Conservation (phyloP, 176 grass and related monocot genomes). For the Carex scoparia region DNA sequence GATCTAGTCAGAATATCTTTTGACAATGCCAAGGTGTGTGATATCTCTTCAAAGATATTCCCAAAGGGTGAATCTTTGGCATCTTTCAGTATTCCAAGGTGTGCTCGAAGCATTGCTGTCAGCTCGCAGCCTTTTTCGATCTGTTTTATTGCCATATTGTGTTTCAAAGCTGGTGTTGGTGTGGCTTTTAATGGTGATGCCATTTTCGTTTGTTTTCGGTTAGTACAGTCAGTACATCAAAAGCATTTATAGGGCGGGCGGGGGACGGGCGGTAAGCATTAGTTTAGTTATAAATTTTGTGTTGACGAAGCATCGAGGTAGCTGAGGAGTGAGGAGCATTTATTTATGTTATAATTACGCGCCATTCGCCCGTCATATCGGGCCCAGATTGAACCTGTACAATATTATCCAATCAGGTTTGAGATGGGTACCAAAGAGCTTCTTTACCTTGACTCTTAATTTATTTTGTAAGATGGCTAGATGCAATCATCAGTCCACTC, state of each 20-base stretch:
- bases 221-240: background rate
- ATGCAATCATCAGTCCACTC: no score
- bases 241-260: background rate
- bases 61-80: background rate
- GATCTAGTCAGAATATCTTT: background rate
- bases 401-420: no score
- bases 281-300: background rate
- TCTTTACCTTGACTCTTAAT: no score
- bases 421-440: no score
- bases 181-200: background rate
- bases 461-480: no score
- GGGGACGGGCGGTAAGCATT: background rate
- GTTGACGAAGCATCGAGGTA: constrained; percentile 15
- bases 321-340: background rate
- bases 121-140: constrained; percentile 3
- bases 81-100: background rate
- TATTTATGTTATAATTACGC: background rate
- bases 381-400: background rate
- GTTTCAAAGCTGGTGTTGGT: background rate
- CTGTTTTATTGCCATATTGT: constrained; percentile 17
- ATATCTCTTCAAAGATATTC: constrained; percentile 6
- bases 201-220: background rate
- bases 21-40: background rate
- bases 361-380: background rate
- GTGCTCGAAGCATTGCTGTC: background rate